Evolutionary conservation across 2,329 filamentous ascomycete species (phyloP), one percentile per base, ranked within the genome.

Genomic region (Cercospora nicotianae): DNA sequence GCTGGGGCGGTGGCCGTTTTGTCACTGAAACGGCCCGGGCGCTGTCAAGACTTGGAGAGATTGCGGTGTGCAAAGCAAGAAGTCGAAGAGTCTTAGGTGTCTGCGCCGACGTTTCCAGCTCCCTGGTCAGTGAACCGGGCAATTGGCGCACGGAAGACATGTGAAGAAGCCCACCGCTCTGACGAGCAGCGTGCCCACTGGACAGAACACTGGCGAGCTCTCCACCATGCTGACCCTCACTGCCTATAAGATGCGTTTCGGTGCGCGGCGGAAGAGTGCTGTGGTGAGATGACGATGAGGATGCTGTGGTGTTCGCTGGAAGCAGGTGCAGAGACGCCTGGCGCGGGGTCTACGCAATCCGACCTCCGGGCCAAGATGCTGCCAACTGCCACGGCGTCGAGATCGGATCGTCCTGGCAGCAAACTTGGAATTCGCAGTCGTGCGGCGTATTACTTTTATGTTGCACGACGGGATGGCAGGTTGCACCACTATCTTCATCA

Each of bases 91-190:
- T 53, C 48, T 53, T 53, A 28, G 23, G 48, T 26, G 48, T 53
- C 48, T 53, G 48, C 48, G 48, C 48, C 48, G 48, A 53, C 23
- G 48, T 53, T 53, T 53, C 48, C 48, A 53, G 48, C 48, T 53
- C 18, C 48, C 20, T 53, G 48, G 48, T 53, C 48, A 28, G 48
- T 13, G 48, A 28, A 23, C 20, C 20, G 23, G 48, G 20, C 48
- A 53, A 53, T 28, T 16, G 48, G 48, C 48, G 48, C 20, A 26
- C 20, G 48, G 20, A 28, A 16, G 48, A 53, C 48, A 53, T 23
- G 48, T 53, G 48, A 53, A 53, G 48, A 28, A 8, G 10, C 10
- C n/a, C 42, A 20, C 36, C 42, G 42, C 42, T 48, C 42, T 5
- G 42, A 53, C 48, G 48, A 53, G 48, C 20, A 28, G 20, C 48